Percentiles rank a stretch among this genome's conserved stretches.
These are phyloP conservation scores for Heliophila coronopifolia DNA, from an alignment of 441 rosid species.

Conservation along the genomic window DNA sequence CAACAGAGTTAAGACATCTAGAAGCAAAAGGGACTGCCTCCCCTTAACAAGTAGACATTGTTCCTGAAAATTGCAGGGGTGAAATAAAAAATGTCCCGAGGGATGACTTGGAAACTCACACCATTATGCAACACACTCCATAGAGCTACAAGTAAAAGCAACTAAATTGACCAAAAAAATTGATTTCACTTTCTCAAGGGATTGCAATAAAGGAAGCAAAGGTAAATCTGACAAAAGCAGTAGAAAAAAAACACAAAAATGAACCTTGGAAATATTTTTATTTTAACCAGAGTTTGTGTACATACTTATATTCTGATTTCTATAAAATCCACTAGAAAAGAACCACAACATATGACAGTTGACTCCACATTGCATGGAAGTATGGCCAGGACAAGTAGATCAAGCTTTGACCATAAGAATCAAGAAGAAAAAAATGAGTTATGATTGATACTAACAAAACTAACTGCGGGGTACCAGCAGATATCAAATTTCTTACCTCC, in stretches of 20 bases:
- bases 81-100: slow-evolving; percentile 37
- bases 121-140: slow-evolving; percentile 8
- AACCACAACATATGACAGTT: slow-evolving; percentile 31
- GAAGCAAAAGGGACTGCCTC: slow-evolving; percentile 45
- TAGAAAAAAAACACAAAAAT: slow-evolving; percentile 20
- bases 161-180: slow-evolving; percentile 7
- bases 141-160: slow-evolving; percentile 3
- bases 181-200: slow-evolving; percentile 17
- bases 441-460: slow-evolving; percentile 30
- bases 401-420: slow-evolving; percentile 18
- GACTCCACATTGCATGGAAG: slow-evolving; percentile 30
- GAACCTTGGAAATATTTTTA: slow-evolving; percentile 21
- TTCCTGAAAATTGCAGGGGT: slow-evolving; percentile 48
- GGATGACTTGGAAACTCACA: slow-evolving; percentile 18
- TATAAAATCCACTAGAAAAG: slow-evolving; percentile 30
- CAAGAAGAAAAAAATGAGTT: slow-evolving; percentile 20
- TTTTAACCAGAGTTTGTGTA: slow-evolving; percentile 31
- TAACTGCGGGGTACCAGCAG: slow-evolving; percentile 40
- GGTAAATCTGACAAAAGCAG: slow-evolving; percentile 9
- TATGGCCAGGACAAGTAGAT: slow-evolving; percentile 23
- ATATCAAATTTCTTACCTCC: slow-evolving; percentile 59
- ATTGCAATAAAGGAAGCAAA: slow-evolving; percentile 21
- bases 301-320: slow-evolving; percentile 31
- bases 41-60: slow-evolving; percentile 36
- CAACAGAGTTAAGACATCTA: slow-evolving; percentile 44